Conservation (phyloP, 2,329 filamentous ascomycete genomes). For the Graphilbum ipis-grandicollis region DNA sequence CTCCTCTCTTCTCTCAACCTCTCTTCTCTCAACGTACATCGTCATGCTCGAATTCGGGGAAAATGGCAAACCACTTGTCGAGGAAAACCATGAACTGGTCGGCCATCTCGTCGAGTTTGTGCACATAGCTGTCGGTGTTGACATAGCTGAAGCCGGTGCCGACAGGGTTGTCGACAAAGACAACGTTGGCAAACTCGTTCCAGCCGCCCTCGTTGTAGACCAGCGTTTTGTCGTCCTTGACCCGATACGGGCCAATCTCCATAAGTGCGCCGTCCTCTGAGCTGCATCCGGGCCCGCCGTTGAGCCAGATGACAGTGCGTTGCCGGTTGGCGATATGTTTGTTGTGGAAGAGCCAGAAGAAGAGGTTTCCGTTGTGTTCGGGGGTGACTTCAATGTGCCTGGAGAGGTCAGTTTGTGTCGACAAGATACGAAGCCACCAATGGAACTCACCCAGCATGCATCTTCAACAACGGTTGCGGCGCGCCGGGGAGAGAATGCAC, state of each 20-base stretch:
- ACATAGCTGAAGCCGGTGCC: slow-evolving; percentile 95
- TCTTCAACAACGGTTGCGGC: slow-evolving; percentile 69
- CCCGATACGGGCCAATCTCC: slow-evolving; percentile 84
- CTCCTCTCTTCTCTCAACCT: background rate
- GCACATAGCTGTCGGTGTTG: slow-evolving; percentile 71
- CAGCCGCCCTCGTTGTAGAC: slow-evolving; percentile 84
- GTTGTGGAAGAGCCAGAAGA: slow-evolving; percentile 98
- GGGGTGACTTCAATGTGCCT: slow-evolving; percentile 85
- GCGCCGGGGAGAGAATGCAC: slow-evolving; percentile 72
- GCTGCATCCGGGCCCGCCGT: slow-evolving; percentile 91
- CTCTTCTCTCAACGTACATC: slow-evolving; percentile 45
- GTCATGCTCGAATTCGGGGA: slow-evolving; percentile 80
- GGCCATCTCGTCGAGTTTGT: slow-evolving; percentile 78
- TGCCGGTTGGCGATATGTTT: slow-evolving; percentile 84
- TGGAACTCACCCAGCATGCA: slow-evolving; percentile 84
- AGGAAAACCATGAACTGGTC: slow-evolving; percentile 75
- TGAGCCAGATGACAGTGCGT: slow-evolving; percentile 89
- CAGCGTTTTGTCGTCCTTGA: slow-evolving; percentile 57
- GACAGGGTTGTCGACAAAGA: slow-evolving; percentile 95
- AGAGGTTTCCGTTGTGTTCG: slow-evolving; percentile 78
- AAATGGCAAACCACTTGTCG: slow-evolving; percentile 78
- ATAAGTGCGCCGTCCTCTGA: slow-evolving; percentile 95
- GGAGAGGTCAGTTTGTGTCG: slow-evolving; percentile 4
- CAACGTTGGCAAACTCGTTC: slow-evolving; percentile 93
- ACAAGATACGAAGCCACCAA: background rate